phyloP scores from a whole-genome alignment of 768 basidiomycete genomes.

The Leccinum ochraceum region DNA sequence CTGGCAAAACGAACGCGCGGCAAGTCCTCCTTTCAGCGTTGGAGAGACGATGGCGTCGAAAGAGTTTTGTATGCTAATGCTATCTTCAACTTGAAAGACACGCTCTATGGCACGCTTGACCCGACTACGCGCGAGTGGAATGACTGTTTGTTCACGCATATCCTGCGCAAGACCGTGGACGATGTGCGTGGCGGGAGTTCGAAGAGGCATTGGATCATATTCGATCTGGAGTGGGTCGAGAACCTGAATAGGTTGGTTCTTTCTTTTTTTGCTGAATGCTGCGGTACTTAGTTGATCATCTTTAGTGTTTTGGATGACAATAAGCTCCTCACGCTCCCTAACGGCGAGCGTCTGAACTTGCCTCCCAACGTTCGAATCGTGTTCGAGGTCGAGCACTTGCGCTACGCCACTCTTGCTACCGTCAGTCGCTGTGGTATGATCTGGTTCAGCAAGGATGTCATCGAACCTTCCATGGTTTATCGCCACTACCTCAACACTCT shows the following conservation, averaged over 20 bases:
- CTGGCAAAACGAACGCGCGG: conserved; percentile 97
- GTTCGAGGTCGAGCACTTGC: conserved; percentile 98
- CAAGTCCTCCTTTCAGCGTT: conserved; percentile 88
- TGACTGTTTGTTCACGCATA: conserved; percentile 97
- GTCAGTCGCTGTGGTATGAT: conserved; percentile 99
- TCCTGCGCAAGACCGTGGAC: conserved; percentile 96
- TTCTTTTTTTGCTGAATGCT: neutral
- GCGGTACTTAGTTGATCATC: conserved; percentile 4
- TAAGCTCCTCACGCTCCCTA: conserved; percentile 94
- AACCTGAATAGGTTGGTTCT: conserved; percentile 89
- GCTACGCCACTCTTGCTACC: conserved; percentile 95
- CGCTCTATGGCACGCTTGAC: conserved; percentile 95
- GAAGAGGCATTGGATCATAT: conserved; percentile 98
- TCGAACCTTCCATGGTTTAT: conserved; percentile 90
- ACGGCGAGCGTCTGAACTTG: conserved; percentile 96
- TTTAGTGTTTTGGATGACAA: conserved; percentile 96
- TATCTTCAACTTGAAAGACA: conserved; percentile 85
- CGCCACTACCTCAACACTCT: conserved; percentile 83
- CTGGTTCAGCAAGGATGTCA: conserved; percentile 98
- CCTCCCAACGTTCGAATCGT: conserved; percentile 98
- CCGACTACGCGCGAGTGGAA: conserved; percentile 99
- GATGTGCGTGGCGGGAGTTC: conserved; percentile 97
- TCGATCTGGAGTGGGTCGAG: conserved; percentile 99
- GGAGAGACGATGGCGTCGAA: conserved; percentile 87
- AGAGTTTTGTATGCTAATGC: conserved; percentile 97